These are phyloP conservation scores for Boletus speciosus DNA, from an alignment of 768 basidiomycete species.

Conservation along the genomic window DNA sequence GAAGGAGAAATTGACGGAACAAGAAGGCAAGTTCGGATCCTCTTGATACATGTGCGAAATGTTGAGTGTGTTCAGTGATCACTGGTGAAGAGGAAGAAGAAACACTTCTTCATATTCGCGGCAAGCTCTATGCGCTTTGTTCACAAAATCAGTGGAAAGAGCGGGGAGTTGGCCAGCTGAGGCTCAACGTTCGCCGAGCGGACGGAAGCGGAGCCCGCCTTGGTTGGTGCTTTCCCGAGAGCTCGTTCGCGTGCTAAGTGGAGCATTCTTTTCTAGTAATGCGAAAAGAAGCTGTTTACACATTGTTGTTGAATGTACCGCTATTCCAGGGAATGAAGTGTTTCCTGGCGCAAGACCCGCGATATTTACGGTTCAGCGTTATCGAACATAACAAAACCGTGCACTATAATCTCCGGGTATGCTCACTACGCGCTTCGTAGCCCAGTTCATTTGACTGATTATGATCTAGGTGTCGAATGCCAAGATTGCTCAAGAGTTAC, in stretches of 20 bases:
- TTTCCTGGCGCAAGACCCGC: constrained; percentile 68
- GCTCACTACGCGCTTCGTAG: constrained; percentile 19
- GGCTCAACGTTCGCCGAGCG: constrained; percentile 59
- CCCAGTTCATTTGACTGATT: neutral
- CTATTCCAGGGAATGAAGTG: constrained; percentile 79
- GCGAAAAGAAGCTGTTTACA: constrained; percentile 81
- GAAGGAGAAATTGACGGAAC: constrained; percentile 52
- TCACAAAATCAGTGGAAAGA: constrained; percentile 70
- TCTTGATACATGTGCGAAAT: neutral
- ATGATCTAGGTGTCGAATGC: constrained; percentile 56
- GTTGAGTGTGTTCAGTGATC: constrained; percentile 40
- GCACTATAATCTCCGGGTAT: constrained; percentile 75
- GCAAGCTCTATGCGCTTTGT: constrained; percentile 66
- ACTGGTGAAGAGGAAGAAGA: constrained; percentile 85
- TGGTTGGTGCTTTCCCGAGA: constrained; percentile 35
- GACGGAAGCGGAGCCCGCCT: constrained; percentile 71
- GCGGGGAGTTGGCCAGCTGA: constrained; percentile 67
- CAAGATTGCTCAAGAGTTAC: constrained; percentile 66
- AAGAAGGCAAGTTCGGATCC: constrained; percentile 50
- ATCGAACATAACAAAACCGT: constrained; percentile 57
- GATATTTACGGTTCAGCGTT: constrained; percentile 73
- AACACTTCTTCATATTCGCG: constrained; percentile 71
- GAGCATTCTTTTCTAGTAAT: constrained; percentile 49
- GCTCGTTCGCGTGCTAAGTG: constrained; percentile 7
- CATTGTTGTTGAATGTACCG: constrained; percentile 68